These are phyloP conservation scores for Debaryomyces castellii DNA, from an alignment of 805 yeast species.

Conservation along the genomic window DNA sequence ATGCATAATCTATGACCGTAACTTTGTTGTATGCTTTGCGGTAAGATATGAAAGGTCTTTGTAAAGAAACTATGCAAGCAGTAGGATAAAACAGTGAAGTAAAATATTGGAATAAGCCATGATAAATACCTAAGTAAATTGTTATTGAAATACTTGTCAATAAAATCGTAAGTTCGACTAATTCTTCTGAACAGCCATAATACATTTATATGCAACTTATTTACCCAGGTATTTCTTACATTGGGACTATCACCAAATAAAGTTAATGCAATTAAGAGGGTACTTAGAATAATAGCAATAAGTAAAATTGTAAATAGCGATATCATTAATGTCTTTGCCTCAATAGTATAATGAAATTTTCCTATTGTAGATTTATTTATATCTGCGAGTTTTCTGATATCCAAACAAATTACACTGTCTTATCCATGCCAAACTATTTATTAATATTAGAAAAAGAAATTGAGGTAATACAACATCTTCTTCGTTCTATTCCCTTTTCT, in stretches of 20 bases:
- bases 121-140: slow-evolving; percentile 21
- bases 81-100: slow-evolving; percentile 32
- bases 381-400: not conserved
- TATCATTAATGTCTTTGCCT: not conserved
- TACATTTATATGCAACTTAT: slow-evolving; percentile 15
- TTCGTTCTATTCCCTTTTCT: slow-evolving; percentile 35
- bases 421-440: slow-evolving; percentile 5
- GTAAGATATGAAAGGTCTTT: slow-evolving; percentile 21
- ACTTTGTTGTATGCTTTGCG: slow-evolving; percentile 6
- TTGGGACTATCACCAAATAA: slow-evolving; percentile 52
- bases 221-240: slow-evolving; percentile 33
- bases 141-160: slow-evolving; percentile 25
- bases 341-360: not conserved
- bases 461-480: slow-evolving; percentile 22
- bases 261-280: slow-evolving; percentile 23
- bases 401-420: too few species aligned
- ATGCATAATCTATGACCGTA: slow-evolving; percentile 21
- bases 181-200: slow-evolving; percentile 6
- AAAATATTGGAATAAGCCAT: slow-evolving; percentile 47
- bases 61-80: slow-evolving; percentile 33
- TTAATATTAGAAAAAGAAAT: slow-evolving; percentile 26
- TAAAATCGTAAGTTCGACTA: slow-evolving; percentile 2
- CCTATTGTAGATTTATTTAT: not conserved
- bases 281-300: slow-evolving; percentile 6
- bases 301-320: slow-evolving; percentile 4